A percentile compares a stretch with the other conserved stretches of the same genome.
phyloP scores from a whole-genome alignment of 2,329 filamentous ascomycete genomes.

The Grosmannia penicillata region DNA sequence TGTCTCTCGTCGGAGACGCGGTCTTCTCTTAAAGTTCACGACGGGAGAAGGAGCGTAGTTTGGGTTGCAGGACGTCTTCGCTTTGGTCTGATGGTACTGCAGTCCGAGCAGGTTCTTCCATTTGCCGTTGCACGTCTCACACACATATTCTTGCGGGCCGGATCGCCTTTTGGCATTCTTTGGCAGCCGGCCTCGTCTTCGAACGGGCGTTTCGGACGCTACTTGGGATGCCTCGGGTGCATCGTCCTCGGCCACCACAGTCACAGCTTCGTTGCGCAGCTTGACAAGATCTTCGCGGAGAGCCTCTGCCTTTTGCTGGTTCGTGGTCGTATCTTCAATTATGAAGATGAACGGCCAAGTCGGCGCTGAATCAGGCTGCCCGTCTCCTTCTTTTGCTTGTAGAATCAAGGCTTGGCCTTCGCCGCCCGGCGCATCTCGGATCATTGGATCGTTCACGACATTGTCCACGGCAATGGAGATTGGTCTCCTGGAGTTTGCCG shows the following conservation, averaged over 20 bases:
- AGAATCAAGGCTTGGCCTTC: conserved; percentile 14
- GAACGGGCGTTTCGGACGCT: not conserved
- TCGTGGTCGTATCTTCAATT: conserved; percentile 9
- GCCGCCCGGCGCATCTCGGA: conserved; percentile 11
- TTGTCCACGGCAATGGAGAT: conserved; percentile 12
- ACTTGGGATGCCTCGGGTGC: not conserved
- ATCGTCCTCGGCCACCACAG: not conserved
- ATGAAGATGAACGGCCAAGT: conserved; percentile 12
- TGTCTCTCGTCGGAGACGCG: not conserved
- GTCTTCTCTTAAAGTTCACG: conserved; percentile 9
- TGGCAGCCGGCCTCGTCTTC: not conserved
- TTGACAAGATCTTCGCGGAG: conserved; percentile 7
- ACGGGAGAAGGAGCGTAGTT: conserved; percentile 19
- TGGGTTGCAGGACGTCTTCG: conserved; percentile 38
- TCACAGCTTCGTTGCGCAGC: not conserved
- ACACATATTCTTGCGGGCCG: conserved; percentile 22
- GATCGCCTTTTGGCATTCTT: conserved; percentile 7
- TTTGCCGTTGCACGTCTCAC: conserved; percentile 34
- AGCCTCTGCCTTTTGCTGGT: conserved; percentile 3
- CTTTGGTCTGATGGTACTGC: conserved; percentile 43
- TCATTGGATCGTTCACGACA: conserved; percentile 9
- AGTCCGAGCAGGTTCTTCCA: conserved; percentile 46
- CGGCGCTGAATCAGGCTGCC: not conserved
- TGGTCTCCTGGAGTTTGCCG: not conserved
- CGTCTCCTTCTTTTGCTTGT: conserved; percentile 4